A percentile compares a stretch with the other conserved stretches of the same genome.
Conservation (phyloP, 371 early-diverging fungal genomes). For the Rhizopus stolonifer region DNA sequence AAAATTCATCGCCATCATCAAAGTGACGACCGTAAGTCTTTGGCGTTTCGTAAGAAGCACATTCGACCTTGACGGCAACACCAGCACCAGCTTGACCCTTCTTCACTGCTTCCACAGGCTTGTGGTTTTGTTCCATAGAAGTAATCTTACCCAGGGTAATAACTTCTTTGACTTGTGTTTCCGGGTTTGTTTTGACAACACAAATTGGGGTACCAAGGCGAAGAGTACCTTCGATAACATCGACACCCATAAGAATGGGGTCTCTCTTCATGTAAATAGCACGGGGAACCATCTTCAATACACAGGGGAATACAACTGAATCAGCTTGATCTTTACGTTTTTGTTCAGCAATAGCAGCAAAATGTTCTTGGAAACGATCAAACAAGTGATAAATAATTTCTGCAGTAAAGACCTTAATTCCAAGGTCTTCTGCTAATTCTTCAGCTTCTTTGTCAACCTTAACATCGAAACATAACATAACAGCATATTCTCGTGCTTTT, state of each 20-base stretch:
- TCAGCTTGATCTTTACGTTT: constrained; percentile 89
- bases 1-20: constrained; percentile 82
- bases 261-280: constrained; percentile 96
- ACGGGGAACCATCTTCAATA: constrained; percentile 92
- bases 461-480: constrained; percentile 99
- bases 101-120: constrained; percentile 80
- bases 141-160: constrained; percentile 91
- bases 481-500: constrained; percentile 86
- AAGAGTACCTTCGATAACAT: constrained; percentile 94
- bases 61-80: constrained; percentile 98
- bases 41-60: constrained; percentile 80
- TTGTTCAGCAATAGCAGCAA: constrained; percentile 74
- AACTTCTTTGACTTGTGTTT: constrained; percentile 70
- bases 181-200: constrained; percentile 83
- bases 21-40: constrained; percentile 97
- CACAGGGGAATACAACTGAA: constrained; percentile 96
- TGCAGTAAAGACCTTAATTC: constrained; percentile 95
- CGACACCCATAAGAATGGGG: constrained; percentile 98
- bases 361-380: constrained; percentile 92
- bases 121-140: constrained; percentile 97
- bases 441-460: constrained; percentile 96
- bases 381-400: constrained; percentile 99
- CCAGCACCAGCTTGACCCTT: constrained; percentile 86
- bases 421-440: constrained; percentile 90
- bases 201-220: constrained; percentile 95